Base-by-base conservation (phyloP, 2,329 filamentous ascomycete genomes). In the Claviceps africana region DNA sequence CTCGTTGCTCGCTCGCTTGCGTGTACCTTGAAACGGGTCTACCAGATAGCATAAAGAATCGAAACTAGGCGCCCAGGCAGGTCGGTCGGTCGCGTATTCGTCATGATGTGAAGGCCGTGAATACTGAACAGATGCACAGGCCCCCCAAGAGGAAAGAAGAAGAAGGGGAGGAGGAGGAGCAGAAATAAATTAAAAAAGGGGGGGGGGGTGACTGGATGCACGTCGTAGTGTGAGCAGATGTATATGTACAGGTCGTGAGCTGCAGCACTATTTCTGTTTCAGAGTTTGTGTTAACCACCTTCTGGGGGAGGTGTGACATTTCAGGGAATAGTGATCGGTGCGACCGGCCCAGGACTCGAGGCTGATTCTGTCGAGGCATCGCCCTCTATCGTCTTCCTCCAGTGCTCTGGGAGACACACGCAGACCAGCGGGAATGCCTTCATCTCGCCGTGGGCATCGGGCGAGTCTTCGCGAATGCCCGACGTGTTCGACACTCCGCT, bases 351-450 rank as follows among this genome's bases (percentile, higher is more conserved):
- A 63, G 61, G 62, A 51, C 60, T 75, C 13, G 79, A 82, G 51
- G 74, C 76, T 10, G 77, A 76, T 62, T 85, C 82, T 4, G 81
- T 83, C 30, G 82, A 85, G 33, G 78, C 77, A 62, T 96, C 90
- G 54, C 89, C 88, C 57, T 97, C 91, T 60, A 97, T 95, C 2
- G 91, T 97, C 71, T 93, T 95, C 63, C 84, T 82, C 91, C 91
- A 98, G 67, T 96, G 90, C 63, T 95, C 87, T 28, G 91, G 93
- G 33, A 95, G 73, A 68, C 93, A 97, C 43, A 97, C 88, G 64
- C 91, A 98, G 48, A 98, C 91, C 56, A 98, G 76, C 45, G 93
- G 93, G 76, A 97, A 97, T 33, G 93, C 93, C 69, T 97, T 97
- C 72, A 97, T 93, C 66, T 97, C 91, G 54, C 88, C 88, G 10